Evolutionary conservation across 2,329 filamentous ascomycete genomes (phyloP).

Genomic region (Phaeomoniella chlamydospora): DNA sequence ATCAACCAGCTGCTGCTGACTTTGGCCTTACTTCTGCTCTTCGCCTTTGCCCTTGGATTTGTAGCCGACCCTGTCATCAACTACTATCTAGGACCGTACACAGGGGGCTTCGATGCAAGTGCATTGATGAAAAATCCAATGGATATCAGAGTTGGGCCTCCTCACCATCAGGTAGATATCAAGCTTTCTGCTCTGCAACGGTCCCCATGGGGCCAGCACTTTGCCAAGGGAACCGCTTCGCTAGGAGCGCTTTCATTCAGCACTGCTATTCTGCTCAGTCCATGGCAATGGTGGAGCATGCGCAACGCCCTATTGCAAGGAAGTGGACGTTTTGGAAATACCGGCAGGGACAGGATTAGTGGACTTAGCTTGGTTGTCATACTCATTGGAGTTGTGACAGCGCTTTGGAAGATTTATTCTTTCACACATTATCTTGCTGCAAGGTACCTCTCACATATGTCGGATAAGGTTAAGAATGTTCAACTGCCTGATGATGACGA

Average conservation of each 20-base stretch:
- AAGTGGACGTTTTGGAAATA: slow-evolving; percentile 40
- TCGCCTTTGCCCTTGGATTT: slow-evolving; percentile 76
- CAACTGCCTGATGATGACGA: slow-evolving; percentile 37
- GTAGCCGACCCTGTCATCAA: slow-evolving; percentile 86
- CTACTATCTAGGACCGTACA: slow-evolving; percentile 66
- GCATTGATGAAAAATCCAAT: too few species aligned
- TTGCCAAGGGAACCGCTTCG: slow-evolving; percentile 79
- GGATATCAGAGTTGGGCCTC: neutral
- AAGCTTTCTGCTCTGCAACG: neutral
- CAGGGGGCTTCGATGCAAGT: too few species aligned
- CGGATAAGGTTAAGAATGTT: slow-evolving; percentile 67
- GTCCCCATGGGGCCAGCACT: slow-evolving; percentile 66
- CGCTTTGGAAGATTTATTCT: slow-evolving; percentile 39
- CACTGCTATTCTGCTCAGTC: slow-evolving; percentile 51
- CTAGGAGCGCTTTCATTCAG: slow-evolving; percentile 74
- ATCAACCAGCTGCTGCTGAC: slow-evolving; percentile 58
- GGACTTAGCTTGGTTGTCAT: slow-evolving; percentile 70
- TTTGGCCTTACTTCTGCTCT: slow-evolving; percentile 50
- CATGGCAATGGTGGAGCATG: slow-evolving; percentile 66
- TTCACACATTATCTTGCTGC: neutral
- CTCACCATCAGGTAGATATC: neutral
- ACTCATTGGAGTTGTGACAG: slow-evolving; percentile 59
- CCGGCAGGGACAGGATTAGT: slow-evolving; percentile 63
- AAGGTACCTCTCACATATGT: slow-evolving; percentile 10
- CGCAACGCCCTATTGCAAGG: slow-evolving; percentile 45